Base-by-base conservation (phyloP, 2,329 filamentous ascomycete genomes). In the Aspergillus aculeatinus region DNA sequence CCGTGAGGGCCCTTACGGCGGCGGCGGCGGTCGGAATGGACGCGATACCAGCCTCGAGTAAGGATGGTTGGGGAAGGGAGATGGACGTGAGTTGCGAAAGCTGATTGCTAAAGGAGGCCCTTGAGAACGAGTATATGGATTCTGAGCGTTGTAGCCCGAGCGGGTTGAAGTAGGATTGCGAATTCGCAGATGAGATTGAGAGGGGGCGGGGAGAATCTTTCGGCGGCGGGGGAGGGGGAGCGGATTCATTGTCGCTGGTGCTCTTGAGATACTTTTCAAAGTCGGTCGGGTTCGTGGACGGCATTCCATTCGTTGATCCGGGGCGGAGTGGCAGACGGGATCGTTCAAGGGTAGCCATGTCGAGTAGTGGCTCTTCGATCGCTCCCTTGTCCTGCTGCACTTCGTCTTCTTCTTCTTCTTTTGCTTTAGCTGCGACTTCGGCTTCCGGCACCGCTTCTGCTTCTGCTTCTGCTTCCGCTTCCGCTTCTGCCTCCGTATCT, bases 111-210 rank as follows among this genome's bases (percentile, higher is more conserved):
- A 99, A 96, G 6, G 94, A 97, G 35, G 89, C 90, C 49, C 94
- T 87, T 2, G 92, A 96, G 60, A 99, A 85, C 1, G 95, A 96
- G 77, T 96, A 97, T 67, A 98, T 92, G 39, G 94, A 98, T 48
- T 90, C 90, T 3, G 92, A 83, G 12, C 92, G 85, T 23, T 83
- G 82, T 7, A 85, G 73, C 57, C 80, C 74, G 23, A 71, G 67
- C 0, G 78, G 76, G 57, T 80, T 78, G 58, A 80, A 79, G 60
- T 78, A 80, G 2, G 77, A 79, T 55, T 77, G 75, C 4, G 66
- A 67, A 48, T 67, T 71, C 3, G 72, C 70, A 14, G 74, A 74
- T n/a, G 68, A 63, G 47, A 67, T 65, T 47, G 58, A 70, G 39
- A 58, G 65, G 48, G 59, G 65, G 25, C 63, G 69, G 5, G 73